phyloP scores from a whole-genome alignment of 2,329 filamentous ascomycete species.

The Pyricularia grisea region DNA sequence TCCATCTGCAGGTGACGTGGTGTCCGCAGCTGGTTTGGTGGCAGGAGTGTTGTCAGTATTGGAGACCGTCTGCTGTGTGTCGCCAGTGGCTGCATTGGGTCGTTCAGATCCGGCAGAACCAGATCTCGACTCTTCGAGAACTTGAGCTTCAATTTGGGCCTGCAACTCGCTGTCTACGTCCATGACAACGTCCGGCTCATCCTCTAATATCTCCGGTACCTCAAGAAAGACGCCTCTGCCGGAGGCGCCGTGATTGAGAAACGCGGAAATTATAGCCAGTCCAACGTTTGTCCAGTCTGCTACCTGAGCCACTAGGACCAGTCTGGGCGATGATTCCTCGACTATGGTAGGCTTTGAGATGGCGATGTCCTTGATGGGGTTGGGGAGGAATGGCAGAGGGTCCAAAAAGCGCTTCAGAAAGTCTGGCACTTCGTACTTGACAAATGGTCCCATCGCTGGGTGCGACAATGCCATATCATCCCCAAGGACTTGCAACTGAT shows the following conservation, averaged over 20 bases:
- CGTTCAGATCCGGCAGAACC: not conserved
- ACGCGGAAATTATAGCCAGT: constrained; percentile 26
- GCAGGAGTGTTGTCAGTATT: constrained; percentile 3
- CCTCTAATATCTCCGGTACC: constrained; percentile 24
- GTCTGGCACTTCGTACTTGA: constrained; percentile 39
- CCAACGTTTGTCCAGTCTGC: constrained; percentile 34
- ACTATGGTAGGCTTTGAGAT: constrained; percentile 11
- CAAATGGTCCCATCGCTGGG: constrained; percentile 49
- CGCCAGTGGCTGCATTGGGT: not conserved
- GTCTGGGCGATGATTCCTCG: not conserved
- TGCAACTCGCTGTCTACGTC: constrained; percentile 25
- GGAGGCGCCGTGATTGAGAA: constrained; percentile 22
- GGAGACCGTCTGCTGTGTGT: constrained; percentile 2
- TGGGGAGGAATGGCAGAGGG: constrained; percentile 51
- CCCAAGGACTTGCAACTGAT: constrained; percentile 40
- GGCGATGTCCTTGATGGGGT: constrained; percentile 33
- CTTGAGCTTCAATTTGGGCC: constrained; percentile 1
- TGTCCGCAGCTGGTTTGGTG: not conserved
- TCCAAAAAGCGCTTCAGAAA: constrained; percentile 46
- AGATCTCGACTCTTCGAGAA: not conserved
- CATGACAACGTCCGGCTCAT: constrained; percentile 26
- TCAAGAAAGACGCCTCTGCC: constrained; percentile 25
- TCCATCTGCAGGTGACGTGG: constrained; percentile 1
- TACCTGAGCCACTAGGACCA: constrained; percentile 5
- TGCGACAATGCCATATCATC: constrained; percentile 51